These are phyloP conservation scores for Cyclocybe aegerita DNA, from an alignment of 768 basidiomycete species.

Conservation along the genomic window DNA sequence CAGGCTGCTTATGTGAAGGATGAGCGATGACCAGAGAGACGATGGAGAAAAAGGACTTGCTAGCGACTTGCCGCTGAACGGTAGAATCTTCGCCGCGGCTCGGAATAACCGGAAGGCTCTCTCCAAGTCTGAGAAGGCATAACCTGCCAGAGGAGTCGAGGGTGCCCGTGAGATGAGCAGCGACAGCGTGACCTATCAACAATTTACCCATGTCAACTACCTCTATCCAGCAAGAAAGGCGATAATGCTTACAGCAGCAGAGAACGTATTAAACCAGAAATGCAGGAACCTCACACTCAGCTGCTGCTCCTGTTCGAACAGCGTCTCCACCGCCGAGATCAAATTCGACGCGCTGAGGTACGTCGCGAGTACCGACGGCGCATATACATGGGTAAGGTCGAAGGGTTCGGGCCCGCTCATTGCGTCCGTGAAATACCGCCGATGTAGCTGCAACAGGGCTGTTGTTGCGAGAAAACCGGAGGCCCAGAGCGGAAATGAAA, in stretches of 20 bases:
- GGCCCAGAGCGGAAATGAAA: conserved; percentile 3
- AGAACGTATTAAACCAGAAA: conserved; percentile 77
- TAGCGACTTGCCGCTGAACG: conserved; percentile 58
- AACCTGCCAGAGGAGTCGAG: conserved; percentile 52
- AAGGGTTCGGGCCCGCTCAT: conserved; percentile 54
- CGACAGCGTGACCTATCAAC: conserved; percentile 56
- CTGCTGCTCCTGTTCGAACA: conserved; percentile 59
- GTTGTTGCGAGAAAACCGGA: not conserved
- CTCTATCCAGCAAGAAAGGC: not conserved
- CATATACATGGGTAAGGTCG: conserved; percentile 58
- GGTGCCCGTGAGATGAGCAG: conserved; percentile 65
- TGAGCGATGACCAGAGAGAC: not conserved
- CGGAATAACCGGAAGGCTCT: conserved; percentile 56
- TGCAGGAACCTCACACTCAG: conserved; percentile 65
- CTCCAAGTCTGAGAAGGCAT: conserved; percentile 62
- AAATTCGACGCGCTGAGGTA: conserved; percentile 59
- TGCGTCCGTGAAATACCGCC: conserved; percentile 66
- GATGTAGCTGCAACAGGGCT: conserved; percentile 70
- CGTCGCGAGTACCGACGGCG: conserved; percentile 71
- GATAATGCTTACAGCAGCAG: conserved; percentile 56
- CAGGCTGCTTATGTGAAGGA: conserved; percentile 35
- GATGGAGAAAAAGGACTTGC: conserved; percentile 32
- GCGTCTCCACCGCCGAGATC: conserved; percentile 53
- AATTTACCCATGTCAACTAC: not conserved
- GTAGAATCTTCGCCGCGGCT: conserved; percentile 56